Evolutionary conservation across 495 filamentous ascomycete genomes (phyloP).

Genomic region (Penicillium angulare): DNA sequence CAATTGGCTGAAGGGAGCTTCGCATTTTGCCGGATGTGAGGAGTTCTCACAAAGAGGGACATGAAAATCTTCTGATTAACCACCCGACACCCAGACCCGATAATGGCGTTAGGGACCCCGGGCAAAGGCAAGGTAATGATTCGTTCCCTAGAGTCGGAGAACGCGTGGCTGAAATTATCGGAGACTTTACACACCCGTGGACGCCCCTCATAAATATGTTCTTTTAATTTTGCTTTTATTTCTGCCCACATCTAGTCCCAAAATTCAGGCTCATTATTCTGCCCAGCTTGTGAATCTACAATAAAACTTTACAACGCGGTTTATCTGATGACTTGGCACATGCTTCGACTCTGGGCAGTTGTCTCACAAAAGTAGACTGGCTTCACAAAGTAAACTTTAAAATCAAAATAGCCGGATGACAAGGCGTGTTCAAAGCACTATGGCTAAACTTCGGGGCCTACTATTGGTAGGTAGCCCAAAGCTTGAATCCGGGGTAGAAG

Average conservation of each 20-base stretch:
- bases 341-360: background rate
- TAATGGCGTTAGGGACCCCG: background rate
- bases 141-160: too few species aligned
- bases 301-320: too few species aligned
- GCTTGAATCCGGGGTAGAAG: background rate
- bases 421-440: background rate
- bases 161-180: background rate
- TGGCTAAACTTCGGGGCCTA: background rate
- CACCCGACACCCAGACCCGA: background rate
- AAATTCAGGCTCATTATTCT: too few species aligned
- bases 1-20: background rate
- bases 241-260: too few species aligned
- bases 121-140: background rate
- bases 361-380: background rate
- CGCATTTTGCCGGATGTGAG: constrained; percentile 1
- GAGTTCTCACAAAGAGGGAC: background rate
- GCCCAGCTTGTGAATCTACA: too few species aligned
- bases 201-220: too few species aligned
- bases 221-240: too few species aligned
- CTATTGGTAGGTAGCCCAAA: background rate
- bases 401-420: background rate
- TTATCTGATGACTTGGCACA: too few species aligned
- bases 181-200: too few species aligned
- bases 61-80: background rate
- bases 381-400: background rate